phyloP scores from a whole-genome alignment of 208 protist species.

The Phytomonas sp. region DNA sequence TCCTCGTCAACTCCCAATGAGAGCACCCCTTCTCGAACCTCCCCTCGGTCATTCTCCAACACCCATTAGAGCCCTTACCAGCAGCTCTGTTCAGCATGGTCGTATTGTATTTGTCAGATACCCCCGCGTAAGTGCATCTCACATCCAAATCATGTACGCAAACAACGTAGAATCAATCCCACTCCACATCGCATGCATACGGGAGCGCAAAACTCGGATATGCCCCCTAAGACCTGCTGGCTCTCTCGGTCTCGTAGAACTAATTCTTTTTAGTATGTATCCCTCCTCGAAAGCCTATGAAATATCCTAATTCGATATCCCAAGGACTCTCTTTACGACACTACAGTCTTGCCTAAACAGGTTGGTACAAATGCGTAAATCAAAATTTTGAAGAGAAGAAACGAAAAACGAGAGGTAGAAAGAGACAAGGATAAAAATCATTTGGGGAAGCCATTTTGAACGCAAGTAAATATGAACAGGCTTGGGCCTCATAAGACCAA shows the following conservation, averaged over 20 bases:
- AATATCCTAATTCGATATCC: neutral
- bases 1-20: neutral
- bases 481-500: neutral
- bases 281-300: neutral
- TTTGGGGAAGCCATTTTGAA: neutral
- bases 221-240: neutral
- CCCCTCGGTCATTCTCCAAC: neutral
- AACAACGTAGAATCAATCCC: neutral
- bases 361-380: neutral
- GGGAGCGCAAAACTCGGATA: neutral
- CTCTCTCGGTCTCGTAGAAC: neutral
- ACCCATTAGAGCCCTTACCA: neutral
- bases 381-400: neutral
- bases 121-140: neutral
- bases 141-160: neutral
- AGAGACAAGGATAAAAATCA: slow-evolving; percentile 8
- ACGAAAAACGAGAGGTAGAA: slow-evolving; percentile 2
- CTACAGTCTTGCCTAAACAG: neutral
- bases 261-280: neutral
- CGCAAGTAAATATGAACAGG: neutral
- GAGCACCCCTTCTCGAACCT: neutral
- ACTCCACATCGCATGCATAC: neutral
- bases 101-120: neutral
- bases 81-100: neutral
- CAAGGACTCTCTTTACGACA: neutral